Evolutionary conservation across 345 rosid genomes (phyloP), one percentile per base, ranked within the genome.

Genomic region (Acer negundo): DNA sequence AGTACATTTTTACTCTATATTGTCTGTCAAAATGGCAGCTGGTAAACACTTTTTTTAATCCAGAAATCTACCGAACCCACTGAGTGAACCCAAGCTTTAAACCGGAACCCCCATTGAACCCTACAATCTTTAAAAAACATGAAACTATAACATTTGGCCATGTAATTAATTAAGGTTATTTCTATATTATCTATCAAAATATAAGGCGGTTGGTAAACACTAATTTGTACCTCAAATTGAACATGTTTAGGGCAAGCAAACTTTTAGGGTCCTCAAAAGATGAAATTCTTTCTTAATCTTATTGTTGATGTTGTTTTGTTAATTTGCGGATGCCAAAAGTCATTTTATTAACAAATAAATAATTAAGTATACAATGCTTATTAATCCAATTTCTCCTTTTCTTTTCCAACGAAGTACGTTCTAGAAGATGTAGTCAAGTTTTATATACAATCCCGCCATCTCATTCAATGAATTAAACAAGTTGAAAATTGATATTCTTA

Each of bases 391-490:
- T n/a, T 19, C 63, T 61, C 10, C 9, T 9, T 62, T 49, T 69
- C 62, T 56, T 70, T 64, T 16, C 72, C 68, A 4, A 40, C 56
- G 75, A 70, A 61, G 51, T 35, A 20, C 40, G 13, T n/a, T 38
- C 63, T 26, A 28, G 31, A 20, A 53, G 69, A 67, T 67, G 61
- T 40, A 42, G 20, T 77, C 78, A 17, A 81, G 72, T 26, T 46
- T 12, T n/a, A 42, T 46, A 22, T 67, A 20, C 20, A 38, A 31
- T 28, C 47, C 64, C 31, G 31, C 31, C 26, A 51, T 13, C 61
- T 63, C 63, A 69, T 64, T 69, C 62, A 38, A 47, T 10, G 17
- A 59, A 40, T 24, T 6, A 22, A 73, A 56, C 35, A 40, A 61
- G 4, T 42, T 4, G 38, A 64, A n/a, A 31, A 47, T 64, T 20